Base-by-base conservation (phyloP, 371 early-diverging fungal genomes). In the Capniomyces stellatus region DNA sequence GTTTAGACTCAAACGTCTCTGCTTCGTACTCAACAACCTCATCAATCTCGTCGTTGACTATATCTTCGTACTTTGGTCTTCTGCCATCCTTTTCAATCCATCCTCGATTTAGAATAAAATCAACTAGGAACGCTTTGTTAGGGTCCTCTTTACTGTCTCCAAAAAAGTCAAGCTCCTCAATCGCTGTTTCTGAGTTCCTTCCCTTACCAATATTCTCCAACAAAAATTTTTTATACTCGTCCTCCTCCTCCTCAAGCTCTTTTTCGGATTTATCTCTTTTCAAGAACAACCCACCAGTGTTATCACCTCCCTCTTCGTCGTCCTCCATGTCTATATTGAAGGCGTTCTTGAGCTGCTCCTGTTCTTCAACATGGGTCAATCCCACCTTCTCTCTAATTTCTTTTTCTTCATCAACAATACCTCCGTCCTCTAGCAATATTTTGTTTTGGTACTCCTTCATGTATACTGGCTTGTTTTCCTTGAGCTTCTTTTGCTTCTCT, bases 111-210 rank as follows among this genome's bases (percentile, higher is more conserved):
- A 96, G 58, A 25, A 96, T 78, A 35, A 59, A 69, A 35, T 89
- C 80, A 77, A 91, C 85, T 63, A 94, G 65, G 56, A 94, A 94
- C 4, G 79, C 81, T 55, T 93, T 89, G 43, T 90, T 82, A 1
- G 46, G 51, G 28, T 53, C 54, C 13, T 42, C 49, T 15, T 39
- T 52, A 51, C 29, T 30, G 3, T 39, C 41, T 15, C 24, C 40
- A 28, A 49, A 49, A 52, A 44, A 52, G 23, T 52, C 46, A 4
- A 44, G 35, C 31, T 42, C 46, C 22, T 54, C 29, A n/a, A 41
- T 8, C 0, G 55, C 29, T 6, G 40, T 13, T 10, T 47, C 51
- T 15, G 23, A 12, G 12, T 54, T 48, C n/a, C n/a, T 39, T 18
- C 46, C 53, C 35, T 52, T 21, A 52, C 70, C 75, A 70, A 94